A percentile compares a stretch with the other conserved stretches of the same genome.
phyloP scores from a whole-genome alignment of 371 early-diverging fungal genomes.

The Cokeromyces recurvatus region DNA sequence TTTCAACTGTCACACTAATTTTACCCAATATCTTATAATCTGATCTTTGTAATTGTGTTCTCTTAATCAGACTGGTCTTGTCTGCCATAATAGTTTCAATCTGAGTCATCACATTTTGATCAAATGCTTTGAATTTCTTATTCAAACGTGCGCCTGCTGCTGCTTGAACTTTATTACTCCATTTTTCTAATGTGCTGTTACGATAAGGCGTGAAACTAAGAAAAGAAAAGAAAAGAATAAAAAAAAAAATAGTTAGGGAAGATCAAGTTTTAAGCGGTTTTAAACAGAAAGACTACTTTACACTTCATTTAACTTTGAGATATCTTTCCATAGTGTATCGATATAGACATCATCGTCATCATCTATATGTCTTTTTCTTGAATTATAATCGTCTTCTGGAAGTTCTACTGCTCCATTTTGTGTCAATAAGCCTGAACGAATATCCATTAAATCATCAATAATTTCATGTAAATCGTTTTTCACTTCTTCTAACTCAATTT shows the following conservation, averaged over 20 bases:
- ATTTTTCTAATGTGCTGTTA: conserved; percentile 85
- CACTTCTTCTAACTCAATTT: conserved; percentile 22
- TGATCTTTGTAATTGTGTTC: conserved; percentile 78
- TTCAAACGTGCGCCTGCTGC: conserved; percentile 65
- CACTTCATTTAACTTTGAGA: conserved; percentile 53
- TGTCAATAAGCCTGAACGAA: conserved; percentile 27
- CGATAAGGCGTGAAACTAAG: conserved; percentile 68
- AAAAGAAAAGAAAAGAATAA: too few relatives aligned
- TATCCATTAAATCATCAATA: conserved; percentile 44
- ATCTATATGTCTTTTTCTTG: conserved; percentile 43
- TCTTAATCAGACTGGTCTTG: conserved; percentile 72
- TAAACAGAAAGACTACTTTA: too few relatives aligned
- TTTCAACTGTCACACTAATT: conserved; percentile 14
- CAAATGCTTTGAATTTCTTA: conserved; percentile 93
- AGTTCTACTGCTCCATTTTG: conserved; percentile 35
- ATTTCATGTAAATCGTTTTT: conserved; percentile 35
- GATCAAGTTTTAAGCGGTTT: not conserved
- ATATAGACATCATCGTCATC: conserved; percentile 53
- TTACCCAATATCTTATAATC: conserved; percentile 62
- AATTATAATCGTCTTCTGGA: conserved; percentile 17
- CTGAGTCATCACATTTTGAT: conserved; percentile 81
- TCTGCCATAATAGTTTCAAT: conserved; percentile 70
- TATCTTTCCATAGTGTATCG: conserved; percentile 58
- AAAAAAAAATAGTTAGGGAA: not conserved
- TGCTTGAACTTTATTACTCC: conserved; percentile 85